Evolutionary conservation across 371 early-diverging fungal species (phyloP).

Genomic region (Mucor lusitanicus): DNA sequence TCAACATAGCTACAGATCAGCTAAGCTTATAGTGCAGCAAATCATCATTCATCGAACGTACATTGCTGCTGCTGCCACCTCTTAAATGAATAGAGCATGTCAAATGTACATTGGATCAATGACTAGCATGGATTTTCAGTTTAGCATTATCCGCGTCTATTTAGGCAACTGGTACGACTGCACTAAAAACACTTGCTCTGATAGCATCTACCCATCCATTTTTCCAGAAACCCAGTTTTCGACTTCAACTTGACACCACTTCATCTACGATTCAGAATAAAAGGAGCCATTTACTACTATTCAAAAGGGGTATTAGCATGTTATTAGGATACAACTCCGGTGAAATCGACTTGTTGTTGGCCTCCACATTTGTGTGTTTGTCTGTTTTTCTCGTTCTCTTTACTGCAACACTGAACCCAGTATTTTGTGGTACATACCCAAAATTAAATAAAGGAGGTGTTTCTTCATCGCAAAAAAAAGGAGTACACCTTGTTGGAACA

Average conservation of each 20-base stretch:
- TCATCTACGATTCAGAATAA: neutral
- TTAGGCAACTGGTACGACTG: neutral
- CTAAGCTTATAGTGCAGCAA: neutral
- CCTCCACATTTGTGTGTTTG: neutral
- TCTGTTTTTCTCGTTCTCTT: neutral
- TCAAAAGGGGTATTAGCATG: neutral
- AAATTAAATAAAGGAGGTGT: neutral
- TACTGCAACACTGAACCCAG: neutral
- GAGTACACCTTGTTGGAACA: neutral
- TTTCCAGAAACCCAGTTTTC: neutral
- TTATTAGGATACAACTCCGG: neutral
- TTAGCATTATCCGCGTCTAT: neutral
- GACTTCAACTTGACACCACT: neutral
- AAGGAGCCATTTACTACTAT: neutral
- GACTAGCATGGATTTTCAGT: too few species aligned
- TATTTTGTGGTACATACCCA: neutral
- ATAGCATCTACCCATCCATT: neutral
- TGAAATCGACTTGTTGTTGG: neutral
- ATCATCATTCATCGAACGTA: neutral
- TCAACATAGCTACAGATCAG: neutral
- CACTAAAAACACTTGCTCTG: neutral
- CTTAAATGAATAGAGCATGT: neutral
- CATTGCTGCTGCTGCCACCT: too few species aligned
- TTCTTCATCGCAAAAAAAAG: neutral
- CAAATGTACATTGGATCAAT: neutral